Conservation (phyloP, 2,329 filamentous ascomycete species). For the Colletotrichum limetticola region DNA sequence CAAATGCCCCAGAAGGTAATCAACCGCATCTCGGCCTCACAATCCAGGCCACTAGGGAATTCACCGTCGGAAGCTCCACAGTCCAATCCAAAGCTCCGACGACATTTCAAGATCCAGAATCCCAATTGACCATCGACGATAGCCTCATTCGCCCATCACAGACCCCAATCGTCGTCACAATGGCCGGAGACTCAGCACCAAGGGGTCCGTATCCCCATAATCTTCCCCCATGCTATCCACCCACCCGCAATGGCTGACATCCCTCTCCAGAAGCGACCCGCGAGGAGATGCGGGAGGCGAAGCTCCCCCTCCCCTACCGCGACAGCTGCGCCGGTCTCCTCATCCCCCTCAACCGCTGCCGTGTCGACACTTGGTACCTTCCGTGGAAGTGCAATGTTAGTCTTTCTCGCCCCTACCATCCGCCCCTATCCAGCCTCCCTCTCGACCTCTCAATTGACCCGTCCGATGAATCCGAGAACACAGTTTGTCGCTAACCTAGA, state of each 20-base stretch:
- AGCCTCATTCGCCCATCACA: conserved; percentile 30
- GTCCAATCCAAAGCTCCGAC: conserved; percentile 35
- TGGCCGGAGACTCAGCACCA: conserved; percentile 35
- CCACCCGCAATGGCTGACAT: conserved; percentile 8
- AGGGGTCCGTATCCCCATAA: conserved; percentile 12
- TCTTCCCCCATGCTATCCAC: background rate
- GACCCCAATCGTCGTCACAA: conserved; percentile 30
- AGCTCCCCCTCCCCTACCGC: conserved; percentile 88
- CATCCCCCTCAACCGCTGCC: conserved; percentile 96
- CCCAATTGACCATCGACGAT: conserved; percentile 28
- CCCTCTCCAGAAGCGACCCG: conserved; percentile 67
- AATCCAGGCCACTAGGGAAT: conserved; percentile 18
- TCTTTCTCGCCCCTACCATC: conserved; percentile 27
- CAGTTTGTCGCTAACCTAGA: conserved; percentile 15
- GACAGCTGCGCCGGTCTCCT: conserved; percentile 95
- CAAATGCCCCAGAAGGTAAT: conserved; percentile 6
- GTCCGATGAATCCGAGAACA: background rate
- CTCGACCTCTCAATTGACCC: background rate
- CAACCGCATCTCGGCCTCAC: background rate
- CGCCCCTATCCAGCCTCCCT: background rate
- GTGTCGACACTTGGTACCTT: conserved; percentile 89
- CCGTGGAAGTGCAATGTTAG: conserved; percentile 98
- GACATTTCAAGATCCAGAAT: conserved; percentile 29
- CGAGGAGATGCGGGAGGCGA: conserved; percentile 93
- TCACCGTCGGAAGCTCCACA: conserved; percentile 27